Conservation (phyloP, 129 eudicot genomes). For the sunflower (Helianthus annuus) region HanXRQr2.0-SUNRISE NC_035438.2:23745573-23746072, state of each 20-base stretch:
- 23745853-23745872: conserved; percentile 33
- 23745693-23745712: background rate
- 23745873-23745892: conserved; percentile 28
- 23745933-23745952: conserved; percentile 15
- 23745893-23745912: background rate
- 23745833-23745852: conserved; percentile 27
- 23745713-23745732: conserved; percentile 33
- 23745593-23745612: background rate
- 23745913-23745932: conserved; percentile 9
- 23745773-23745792: conserved; percentile 31
- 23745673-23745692: background rate
- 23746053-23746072: too few relatives aligned
- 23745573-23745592: background rate
- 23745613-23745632: background rate
- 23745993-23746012: too few relatives aligned
- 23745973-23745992: background rate
- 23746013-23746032: too few relatives aligned
- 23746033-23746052: too few relatives aligned
- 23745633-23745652: background rate
- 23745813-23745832: conserved; percentile 24
- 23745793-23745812: conserved; percentile 27
- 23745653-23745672: background rate
- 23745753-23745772: conserved; percentile 27
- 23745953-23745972: background rate
- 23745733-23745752: conserved; percentile 23